Base-by-base conservation (phyloP, 169 alveolate genomes). In the Plasmodium ovale region DNA sequence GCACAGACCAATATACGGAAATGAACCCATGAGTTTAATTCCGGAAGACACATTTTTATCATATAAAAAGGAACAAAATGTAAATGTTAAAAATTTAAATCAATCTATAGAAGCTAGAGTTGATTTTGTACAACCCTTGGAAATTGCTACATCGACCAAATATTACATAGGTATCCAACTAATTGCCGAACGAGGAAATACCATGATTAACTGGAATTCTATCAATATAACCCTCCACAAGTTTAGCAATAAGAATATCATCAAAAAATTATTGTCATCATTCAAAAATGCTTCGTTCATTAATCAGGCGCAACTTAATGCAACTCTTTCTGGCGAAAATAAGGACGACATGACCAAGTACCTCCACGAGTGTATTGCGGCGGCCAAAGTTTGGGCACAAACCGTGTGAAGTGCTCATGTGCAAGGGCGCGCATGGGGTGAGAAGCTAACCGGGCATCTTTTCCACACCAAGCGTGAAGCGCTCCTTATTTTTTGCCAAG, bases 331-430 rank as follows among this genome's bases (percentile, higher is more conserved):
- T 3, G 85, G 72, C 25, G 94, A 88, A 31, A 74, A 69, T 51
- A 91, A 92, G 62, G 91, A 89, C 1, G 94, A 92, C 12, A 92
- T 88, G 72, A 93, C 92, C 27, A 49, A 64, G 25, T 93, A 74
- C 88, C 68, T 93, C 54, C 54, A 51, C n/a, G 96, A 93, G 7
- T 93, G 96, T 72, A 87, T 90, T 23, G 72, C 89, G 5, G n/a
- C 67, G 3, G 96, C 96, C 6, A 94, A 93, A 56, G 58, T 82
- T 19, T 93, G 96, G 96, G 96, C 96, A 2, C 94, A 93, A 42
- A 82, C 90, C 12, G 90, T 82, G 33, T 82, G 67, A 29, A n/a
- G n/a, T n/a, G n/a, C n/a, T n/a, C n/a, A n/a, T n/a, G n/a, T 9
- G 51, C 51, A 39, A 39, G 51, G 51, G 9, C n/a, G n/a, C n/a